Evolutionary conservation across 371 early-diverging fungal species (phyloP).

Genomic region (Fennellomyces sp.): DNA sequence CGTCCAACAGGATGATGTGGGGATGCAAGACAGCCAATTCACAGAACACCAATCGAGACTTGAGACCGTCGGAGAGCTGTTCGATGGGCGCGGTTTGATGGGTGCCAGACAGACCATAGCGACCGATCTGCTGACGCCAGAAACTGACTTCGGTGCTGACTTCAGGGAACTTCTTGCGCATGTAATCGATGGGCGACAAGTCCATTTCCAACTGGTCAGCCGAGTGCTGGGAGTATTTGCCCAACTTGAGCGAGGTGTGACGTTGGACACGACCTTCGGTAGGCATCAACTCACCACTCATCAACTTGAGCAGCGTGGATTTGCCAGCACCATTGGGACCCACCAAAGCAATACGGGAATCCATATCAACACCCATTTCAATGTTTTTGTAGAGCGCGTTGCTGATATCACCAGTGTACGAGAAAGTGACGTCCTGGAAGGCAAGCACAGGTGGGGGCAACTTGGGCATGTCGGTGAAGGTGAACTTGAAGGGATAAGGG

Average conservation of each 20-base stretch:
- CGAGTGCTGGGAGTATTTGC: conserved; percentile 98
- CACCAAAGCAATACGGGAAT: conserved; percentile 91
- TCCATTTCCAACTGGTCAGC: conserved; percentile 90
- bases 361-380: conserved; percentile 95
- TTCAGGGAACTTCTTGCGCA: conserved; percentile 83
- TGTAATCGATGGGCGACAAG: conserved; percentile 89
- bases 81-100: conserved; percentile 91
- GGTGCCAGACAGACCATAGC: conserved; percentile 92
- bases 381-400: conserved; percentile 89
- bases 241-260: conserved; percentile 91
- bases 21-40: conserved; percentile 90
- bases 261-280: conserved; percentile 87
- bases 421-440: conserved; percentile 91
- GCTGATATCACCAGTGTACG: conserved; percentile 83
- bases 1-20: conserved; percentile 97
- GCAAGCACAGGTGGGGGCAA: conserved; percentile 97
- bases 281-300: conserved; percentile 86
- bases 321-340: conserved; percentile 96
- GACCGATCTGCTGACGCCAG: conserved; percentile 93
- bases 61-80: conserved; percentile 93
- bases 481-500: conserved; percentile 79
- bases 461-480: conserved; percentile 84
- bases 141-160: conserved; percentile 49
- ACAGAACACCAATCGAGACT: conserved; percentile 95
- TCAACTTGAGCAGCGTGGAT: conserved; percentile 92